Conservation (phyloP, 192 early-diverging fungal genomes). For the Powellomyces hirtus region DNA sequence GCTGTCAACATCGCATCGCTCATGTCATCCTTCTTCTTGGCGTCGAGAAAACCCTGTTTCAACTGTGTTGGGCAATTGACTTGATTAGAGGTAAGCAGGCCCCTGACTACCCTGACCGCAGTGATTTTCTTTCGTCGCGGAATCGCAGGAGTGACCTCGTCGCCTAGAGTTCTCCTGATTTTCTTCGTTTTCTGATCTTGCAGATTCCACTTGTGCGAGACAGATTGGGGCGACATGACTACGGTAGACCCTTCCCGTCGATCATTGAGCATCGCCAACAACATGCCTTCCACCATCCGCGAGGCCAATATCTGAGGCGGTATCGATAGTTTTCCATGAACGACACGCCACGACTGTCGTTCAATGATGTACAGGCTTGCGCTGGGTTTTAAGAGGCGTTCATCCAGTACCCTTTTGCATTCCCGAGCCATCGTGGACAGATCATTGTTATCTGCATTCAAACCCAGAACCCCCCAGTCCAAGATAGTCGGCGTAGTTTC, state of each 20-base stretch:
- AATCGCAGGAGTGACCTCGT: neutral
- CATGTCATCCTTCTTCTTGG: slow-evolving; percentile 11
- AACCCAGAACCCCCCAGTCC: slow-evolving; percentile 7
- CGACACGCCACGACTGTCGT: slow-evolving; percentile 7
- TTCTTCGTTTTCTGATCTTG: neutral
- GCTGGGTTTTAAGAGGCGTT: neutral
- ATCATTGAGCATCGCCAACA: neutral
- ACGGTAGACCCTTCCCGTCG: neutral
- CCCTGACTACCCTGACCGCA: neutral
- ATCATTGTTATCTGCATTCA: neutral
- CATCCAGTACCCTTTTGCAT: neutral
- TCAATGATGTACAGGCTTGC: slow-evolving; percentile 2
- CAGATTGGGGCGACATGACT: neutral
- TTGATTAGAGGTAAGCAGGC: neutral
- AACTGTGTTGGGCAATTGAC: neutral
- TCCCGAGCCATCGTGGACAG: neutral
- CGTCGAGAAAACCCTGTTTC: neutral
- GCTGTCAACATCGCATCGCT: slow-evolving; percentile 15
- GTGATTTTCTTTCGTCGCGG: neutral
- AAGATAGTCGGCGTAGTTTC: neutral
- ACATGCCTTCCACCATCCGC: slow-evolving; percentile 2
- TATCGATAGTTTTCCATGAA: neutral
- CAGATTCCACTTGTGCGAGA: neutral
- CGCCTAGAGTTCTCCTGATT: neutral
- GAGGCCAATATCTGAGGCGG: neutral